Base-by-base conservation (phyloP, 169 alveolate genomes). In the Sarcocystis neurona region DNA sequence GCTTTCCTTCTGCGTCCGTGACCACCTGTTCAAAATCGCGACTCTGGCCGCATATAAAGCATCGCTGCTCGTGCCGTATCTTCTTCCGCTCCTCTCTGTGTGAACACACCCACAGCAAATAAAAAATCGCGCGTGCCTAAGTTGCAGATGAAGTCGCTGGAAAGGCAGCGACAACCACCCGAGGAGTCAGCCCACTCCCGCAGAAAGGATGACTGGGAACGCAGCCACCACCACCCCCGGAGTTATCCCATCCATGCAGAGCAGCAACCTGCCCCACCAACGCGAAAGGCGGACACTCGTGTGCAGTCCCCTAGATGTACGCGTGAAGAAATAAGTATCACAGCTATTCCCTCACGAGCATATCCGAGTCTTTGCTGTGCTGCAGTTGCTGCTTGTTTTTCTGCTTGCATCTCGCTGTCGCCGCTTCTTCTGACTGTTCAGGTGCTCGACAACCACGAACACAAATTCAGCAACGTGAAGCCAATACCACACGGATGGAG, bases 1-100 rank as follows among this genome's bases (percentile, higher is more conserved):
- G 93, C 46, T 91, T 84, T 37, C 93, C 95, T 74, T 94, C 94
- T 79, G 95, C 91, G 89, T 94, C 96, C 78, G 92, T 94, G 50
- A 93, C 18, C 47, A 68, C 41, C 93, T 89, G 94, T 44, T 84
- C 89, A 48, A 84, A 91, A 91, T 94, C 94, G 91, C 95, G 95
- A 15, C 97, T 93, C 74, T 94, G 92, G 58, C 97, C 97, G 92
- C 98, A 96, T 48, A 96, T 92, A 93, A 96, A 96, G 79, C 98
- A 96, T 53, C 96, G 90, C 86, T 94, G 84, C 74, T 96, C 98
- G 92, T 96, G 98, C 68, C 92, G 94, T 23, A 96, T 88, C 85
- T 95, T 95, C 53, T 94, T 94, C 50, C 95, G 97, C 79, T 94
- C 92, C 70, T 93, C 92, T 92, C 95, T 79, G 80, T 44, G 37